phyloP scores from a whole-genome alignment of 2,329 filamentous ascomycete species.

The Epicoccum nigrum region DNA sequence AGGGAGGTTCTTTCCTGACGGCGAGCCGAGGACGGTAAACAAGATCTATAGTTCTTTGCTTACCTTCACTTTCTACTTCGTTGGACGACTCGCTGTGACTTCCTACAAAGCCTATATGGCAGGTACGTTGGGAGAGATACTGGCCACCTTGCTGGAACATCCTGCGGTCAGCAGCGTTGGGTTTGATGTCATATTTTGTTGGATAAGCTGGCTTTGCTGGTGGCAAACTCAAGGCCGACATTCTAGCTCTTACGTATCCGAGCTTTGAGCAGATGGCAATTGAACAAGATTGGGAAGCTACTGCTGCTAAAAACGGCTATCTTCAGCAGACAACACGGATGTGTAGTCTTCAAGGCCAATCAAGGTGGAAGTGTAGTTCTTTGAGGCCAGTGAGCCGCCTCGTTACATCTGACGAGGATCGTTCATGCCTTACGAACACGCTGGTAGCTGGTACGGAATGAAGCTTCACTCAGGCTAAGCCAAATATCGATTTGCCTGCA shows the following conservation, averaged over 20 bases:
- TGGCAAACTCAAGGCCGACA: conserved; percentile 24
- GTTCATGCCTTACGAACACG: no score
- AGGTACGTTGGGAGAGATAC: conserved; percentile 26
- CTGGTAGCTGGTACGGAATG: no score
- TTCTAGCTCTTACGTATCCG: background rate
- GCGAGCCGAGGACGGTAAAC: conserved; percentile 26
- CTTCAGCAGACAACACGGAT: no score
- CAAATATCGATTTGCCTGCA: no score
- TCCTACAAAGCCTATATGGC: conserved; percentile 25
- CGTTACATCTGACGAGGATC: no score
- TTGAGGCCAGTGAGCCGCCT: no score
- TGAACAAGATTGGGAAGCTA: background rate
- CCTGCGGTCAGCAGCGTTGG: conserved; percentile 45
- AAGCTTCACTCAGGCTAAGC: no score
- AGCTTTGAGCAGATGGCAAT: background rate
- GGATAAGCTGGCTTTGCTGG: conserved; percentile 45
- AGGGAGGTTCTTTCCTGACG: conserved; percentile 22
- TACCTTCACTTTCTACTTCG: conserved; percentile 25
- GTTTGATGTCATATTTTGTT: conserved; percentile 47
- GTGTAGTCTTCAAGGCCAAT: no score
- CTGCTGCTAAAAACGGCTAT: background rate
- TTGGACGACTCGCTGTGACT: conserved; percentile 18
- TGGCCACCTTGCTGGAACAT: conserved; percentile 37
- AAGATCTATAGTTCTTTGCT: conserved; percentile 35
- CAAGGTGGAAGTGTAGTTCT: no score